Base-by-base conservation (phyloP, 306 rosid genomes). In the Glycine soja region DNA sequence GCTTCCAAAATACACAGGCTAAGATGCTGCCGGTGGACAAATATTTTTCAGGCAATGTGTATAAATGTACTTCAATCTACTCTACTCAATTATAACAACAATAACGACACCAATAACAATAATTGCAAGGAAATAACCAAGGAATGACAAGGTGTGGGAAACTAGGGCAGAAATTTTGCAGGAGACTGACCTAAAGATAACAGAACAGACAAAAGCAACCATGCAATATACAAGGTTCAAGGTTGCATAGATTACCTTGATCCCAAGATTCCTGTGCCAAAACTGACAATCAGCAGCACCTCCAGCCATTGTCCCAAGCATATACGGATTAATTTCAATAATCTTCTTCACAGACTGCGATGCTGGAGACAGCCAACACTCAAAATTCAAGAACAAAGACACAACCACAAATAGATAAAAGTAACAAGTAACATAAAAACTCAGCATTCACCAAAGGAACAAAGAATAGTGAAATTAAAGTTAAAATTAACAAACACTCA, bases 331-430 rank as follows among this genome's bases (percentile, higher is more conserved):
- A 51, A 86, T 88, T 83, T 86, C 89, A 58, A 88, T 88, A 65
- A 88, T 86, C 62, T 88, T 88, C 92, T 93, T 93, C 8, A 95
- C 99, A 58, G 99, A 93, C 74, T 95, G 99, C 3, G 99, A 95
- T 2, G 98, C 99, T 95, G 89, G 53, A 77, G 48, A 70, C 12
- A 61, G 48, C 53, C 69, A 81, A 16, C 54, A 58, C 64, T 15
- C 71, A 58, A 47, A 8, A 69, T 32, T 54, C 32, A 72, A 66
- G 34, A 72, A 6, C 36, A 68, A 62, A 24, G 30, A n/a, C 19
- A 1, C 34, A 50, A 54, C 30, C 67, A 9, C 16, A 53, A 30
- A 36, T 16, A 66, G 1, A 7, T 4, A 75, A 75, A 72, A 36
- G 58, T 1, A 65, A 80, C 5, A 24, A 50, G 65, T 42, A 4